phyloP scores from a whole-genome alignment of 1,139 yeast genomes.

The Taiozyma sp. region DNA sequence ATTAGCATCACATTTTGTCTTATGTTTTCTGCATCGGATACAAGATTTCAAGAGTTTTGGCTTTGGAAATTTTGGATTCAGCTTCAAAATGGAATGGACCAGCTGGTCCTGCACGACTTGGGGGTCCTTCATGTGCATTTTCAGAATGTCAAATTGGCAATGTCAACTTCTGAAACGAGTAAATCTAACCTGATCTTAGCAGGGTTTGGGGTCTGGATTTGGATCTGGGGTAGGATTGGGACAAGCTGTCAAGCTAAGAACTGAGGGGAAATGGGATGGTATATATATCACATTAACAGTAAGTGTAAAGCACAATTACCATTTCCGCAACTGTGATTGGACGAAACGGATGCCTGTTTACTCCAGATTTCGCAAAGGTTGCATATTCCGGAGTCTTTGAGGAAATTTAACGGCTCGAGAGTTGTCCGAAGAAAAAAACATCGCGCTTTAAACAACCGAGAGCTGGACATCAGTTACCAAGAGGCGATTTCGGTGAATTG shows the following conservation, averaged over 20 bases:
- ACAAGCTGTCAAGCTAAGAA: no score
- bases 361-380: neutral
- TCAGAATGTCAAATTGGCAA: no score
- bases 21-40: constrained; percentile 56
- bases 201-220: no score
- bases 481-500: no score
- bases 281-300: neutral
- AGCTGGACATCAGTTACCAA: neutral
- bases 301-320: neutral
- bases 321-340: neutral
- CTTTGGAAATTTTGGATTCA: constrained; percentile 23
- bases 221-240: no score
- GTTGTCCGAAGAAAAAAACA: neutral
- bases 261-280: neutral
- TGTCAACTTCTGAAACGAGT: neutral
- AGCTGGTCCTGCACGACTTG: neutral
- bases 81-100: neutral
- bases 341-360: neutral
- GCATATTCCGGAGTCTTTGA: neutral
- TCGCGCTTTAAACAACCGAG: neutral
- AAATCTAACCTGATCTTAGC: no score
- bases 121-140: neutral
- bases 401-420: neutral
- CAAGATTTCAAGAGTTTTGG: constrained; percentile 52
- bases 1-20: constrained; percentile 57